Evolutionary conservation across 2,329 filamentous ascomycete species (phyloP), one percentile per base, ranked within the genome.

Genomic region (Botrytis medusae): DNA sequence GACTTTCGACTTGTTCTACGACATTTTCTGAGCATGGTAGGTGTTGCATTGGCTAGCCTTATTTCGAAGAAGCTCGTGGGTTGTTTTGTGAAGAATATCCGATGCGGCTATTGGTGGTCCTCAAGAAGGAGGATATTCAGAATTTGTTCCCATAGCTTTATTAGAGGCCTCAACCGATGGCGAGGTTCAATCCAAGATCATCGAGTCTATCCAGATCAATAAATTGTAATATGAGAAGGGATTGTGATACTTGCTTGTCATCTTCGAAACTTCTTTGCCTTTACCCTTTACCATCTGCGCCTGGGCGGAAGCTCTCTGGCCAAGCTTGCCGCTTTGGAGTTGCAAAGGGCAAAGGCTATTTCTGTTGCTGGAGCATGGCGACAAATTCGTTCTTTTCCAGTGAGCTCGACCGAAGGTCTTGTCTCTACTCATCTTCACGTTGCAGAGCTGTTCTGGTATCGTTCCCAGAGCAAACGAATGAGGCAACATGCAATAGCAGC

Each of bases 141-240:
- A 37, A 37, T 37, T 37, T 37, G 40, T 42, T 42, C 9, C 37
- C 12, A 48, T 48, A 25, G 46, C 22, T 48, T 48, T 4, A 0
- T 48, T 46, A 8, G 20, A 46, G 20, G 22, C 20, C 8, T 9
- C 46, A 4, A 12, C 22, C 46, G 10, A 25, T 0, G 4, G 22
- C 22, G 4, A 51, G 4, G 22, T 25, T 51, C 4, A 10, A 84
- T 83, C 81, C 84, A 86, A 74, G 20, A 25, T 51, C 29, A 64
- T 72, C 73, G 65, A 2, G 3, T 3, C 54, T 48, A 72, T 29
- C 42, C 22, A 4, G 18, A 22, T 72, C 29, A 69, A 37, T 29
- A 57, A 42, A 60, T 34, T 59, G 54, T 6, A 42, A 12, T 5
- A 42, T 20, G 1, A 8, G 6, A n/a, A 29, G 8, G 14, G 18